Conservation (phyloP, 768 basidiomycete species). For the Pulveroboletus sp. region DNA sequence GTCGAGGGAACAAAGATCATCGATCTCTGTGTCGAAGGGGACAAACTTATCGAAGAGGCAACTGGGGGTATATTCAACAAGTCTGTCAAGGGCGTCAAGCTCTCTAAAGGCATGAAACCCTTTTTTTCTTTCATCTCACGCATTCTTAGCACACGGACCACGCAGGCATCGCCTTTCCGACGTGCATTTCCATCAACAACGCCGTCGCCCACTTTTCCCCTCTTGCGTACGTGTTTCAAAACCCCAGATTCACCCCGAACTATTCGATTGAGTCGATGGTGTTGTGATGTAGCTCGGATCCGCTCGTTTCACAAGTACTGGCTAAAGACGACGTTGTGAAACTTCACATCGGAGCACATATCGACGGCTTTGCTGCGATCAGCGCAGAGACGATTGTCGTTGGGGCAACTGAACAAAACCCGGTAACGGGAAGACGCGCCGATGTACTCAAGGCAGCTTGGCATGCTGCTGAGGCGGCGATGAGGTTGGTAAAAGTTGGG, state of each 20-base stretch:
- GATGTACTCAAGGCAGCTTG: conserved; percentile 94
- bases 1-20: conserved; percentile 84
- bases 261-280: conserved; percentile 28
- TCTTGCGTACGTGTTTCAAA: conserved; percentile 66
- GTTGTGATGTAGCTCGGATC: conserved; percentile 57
- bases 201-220: conserved; percentile 95
- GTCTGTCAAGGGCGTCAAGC: conserved; percentile 81
- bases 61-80: conserved; percentile 89
- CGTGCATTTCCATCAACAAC: conserved; percentile 92
- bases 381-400: conserved; percentile 92
- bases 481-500: conserved; percentile 88
- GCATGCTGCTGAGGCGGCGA: conserved; percentile 87
- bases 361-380: conserved; percentile 95
- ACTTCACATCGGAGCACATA: conserved; percentile 93
- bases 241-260: background rate
- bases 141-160: conserved; percentile 6
- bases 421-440: conserved; percentile 82
- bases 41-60: conserved; percentile 87
- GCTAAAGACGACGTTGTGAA: conserved; percentile 92
- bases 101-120: conserved; percentile 71
- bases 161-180: conserved; percentile 91
- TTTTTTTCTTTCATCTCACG: background rate
- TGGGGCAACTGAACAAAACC: conserved; percentile 68
- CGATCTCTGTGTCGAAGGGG: conserved; percentile 91
- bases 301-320: conserved; percentile 63